These are phyloP conservation scores for Fusarium ambrosium DNA, from an alignment of 2,329 filamentous ascomycete genomes.

Conservation along the genomic window DNA sequence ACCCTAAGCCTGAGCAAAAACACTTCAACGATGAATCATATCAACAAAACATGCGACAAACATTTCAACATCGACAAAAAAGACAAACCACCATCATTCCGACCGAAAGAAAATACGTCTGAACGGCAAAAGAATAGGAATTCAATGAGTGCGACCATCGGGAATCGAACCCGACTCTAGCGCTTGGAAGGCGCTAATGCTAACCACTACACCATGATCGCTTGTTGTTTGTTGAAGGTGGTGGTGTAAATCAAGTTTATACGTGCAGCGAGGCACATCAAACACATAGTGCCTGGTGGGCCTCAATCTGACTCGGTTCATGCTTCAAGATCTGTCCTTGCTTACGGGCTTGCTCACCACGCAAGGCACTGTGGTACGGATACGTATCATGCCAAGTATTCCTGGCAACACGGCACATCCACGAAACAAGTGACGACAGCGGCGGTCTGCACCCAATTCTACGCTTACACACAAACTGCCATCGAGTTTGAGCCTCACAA, in stretches of 20 bases:
- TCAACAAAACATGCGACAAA: neutral
- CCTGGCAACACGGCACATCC: neutral
- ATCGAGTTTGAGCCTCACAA: neutral
- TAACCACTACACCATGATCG: constrained; percentile 13
- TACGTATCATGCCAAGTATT: neutral
- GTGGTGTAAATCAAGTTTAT: neutral
- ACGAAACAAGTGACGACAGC: neutral
- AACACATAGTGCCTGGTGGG: neutral
- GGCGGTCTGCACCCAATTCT: neutral
- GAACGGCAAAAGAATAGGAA: neutral
- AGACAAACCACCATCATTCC: neutral
- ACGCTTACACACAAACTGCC: neutral
- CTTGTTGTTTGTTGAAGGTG: neutral
- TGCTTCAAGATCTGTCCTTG: neutral
- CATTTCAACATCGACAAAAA: neutral
- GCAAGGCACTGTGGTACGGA: neutral
- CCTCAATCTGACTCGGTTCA: neutral
- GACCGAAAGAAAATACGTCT: neutral
- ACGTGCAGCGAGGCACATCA: neutral
- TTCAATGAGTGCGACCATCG: neutral
- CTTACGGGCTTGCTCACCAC: neutral
- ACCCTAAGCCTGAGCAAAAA: neutral
- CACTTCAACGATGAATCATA: neutral
- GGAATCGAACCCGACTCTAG: constrained; percentile 17
- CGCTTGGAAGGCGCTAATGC: constrained; percentile 17